Evolutionary conservation across 1,139 yeast species (phyloP).

Genomic region (Geotrichum klebahnii): DNA sequence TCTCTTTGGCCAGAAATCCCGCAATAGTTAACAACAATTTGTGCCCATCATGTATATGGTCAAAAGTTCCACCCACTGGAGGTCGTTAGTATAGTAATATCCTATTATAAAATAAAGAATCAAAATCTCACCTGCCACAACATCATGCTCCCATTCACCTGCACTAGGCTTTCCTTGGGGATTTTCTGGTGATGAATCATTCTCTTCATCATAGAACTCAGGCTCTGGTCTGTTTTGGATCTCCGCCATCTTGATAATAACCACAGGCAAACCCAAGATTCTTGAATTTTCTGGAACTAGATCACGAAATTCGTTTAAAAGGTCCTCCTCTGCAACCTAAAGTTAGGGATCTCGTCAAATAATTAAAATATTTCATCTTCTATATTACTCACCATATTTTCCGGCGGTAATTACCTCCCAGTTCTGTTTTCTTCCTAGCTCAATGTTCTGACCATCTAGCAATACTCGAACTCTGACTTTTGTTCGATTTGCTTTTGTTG

Average conservation of each 20-base stretch:
- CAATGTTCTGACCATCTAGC: conserved; percentile 37
- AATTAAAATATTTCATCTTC: too few species aligned
- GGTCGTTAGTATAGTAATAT: conserved; percentile 32
- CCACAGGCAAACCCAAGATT: conserved; percentile 32
- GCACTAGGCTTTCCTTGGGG: conserved; percentile 7
- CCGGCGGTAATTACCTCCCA: conserved; percentile 40
- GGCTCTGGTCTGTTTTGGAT: conserved; percentile 9
- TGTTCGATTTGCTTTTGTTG: conserved; percentile 26
- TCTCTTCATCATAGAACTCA: conserved; percentile 21
- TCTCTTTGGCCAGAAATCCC: conserved; percentile 52
- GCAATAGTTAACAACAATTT: conserved; percentile 75
- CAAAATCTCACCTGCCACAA: conserved; percentile 26
- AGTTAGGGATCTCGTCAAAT: too few species aligned
- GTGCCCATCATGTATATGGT: conserved; percentile 94
- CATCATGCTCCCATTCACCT: conserved; percentile 28
- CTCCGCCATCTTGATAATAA: conserved; percentile 29
- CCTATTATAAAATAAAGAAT: neutral
- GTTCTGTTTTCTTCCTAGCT: conserved; percentile 29
- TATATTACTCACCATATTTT: conserved; percentile 24
- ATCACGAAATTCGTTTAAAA: conserved; percentile 28
- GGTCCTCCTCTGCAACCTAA: conserved; percentile 30
- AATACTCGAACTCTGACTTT: conserved; percentile 38
- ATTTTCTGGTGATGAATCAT: conserved; percentile 6
- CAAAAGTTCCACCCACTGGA: conserved; percentile 96
- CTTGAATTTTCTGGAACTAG: conserved; percentile 29